Evolutionary conservation across 2,329 filamentous ascomycete species (phyloP).

Genomic region (Claviceps purpurea): DNA sequence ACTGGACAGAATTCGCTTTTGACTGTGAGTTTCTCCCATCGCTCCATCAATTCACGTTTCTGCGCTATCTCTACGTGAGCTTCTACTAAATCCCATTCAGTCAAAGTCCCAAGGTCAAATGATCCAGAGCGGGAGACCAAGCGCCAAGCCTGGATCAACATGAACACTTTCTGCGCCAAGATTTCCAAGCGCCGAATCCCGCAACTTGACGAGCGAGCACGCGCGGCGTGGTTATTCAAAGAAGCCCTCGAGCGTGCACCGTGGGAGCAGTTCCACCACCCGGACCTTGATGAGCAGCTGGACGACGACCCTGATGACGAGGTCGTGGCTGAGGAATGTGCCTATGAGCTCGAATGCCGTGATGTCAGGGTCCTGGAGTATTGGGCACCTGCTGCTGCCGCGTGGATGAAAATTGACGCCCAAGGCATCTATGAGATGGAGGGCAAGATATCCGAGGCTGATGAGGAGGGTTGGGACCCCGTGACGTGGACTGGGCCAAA

Average conservation of each 20-base stretch:
- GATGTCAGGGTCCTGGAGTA: conserved; percentile 2
- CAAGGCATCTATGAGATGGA: conserved; percentile 1
- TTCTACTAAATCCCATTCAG: neutral
- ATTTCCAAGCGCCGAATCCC: neutral
- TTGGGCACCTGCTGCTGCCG: conserved; percentile 1
- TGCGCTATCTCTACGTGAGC: neutral
- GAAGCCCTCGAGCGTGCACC: neutral
- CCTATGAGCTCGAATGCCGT: conserved; percentile 3
- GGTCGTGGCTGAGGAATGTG: neutral
- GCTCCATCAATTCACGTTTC: neutral
- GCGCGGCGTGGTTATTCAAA: neutral
- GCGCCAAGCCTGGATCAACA: conserved; percentile 1
- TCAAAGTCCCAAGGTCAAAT: neutral
- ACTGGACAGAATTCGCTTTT: conserved; percentile 1
- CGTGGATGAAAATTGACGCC: neutral
- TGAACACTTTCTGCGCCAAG: conserved; percentile 2
- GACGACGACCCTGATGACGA: conserved; percentile 1
- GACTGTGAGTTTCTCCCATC: neutral
- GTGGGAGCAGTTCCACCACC: conserved; percentile 2
- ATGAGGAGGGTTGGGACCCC: neutral
- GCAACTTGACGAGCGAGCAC: neutral
- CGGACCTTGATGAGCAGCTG: conserved; percentile 1
- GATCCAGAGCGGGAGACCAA: conserved; percentile 1
- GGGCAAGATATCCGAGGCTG: neutral
- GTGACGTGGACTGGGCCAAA: neutral